These are phyloP conservation scores for Bruguiera sexangula DNA, from an alignment of 345 rosid genomes.

Conservation along the genomic window DNA sequence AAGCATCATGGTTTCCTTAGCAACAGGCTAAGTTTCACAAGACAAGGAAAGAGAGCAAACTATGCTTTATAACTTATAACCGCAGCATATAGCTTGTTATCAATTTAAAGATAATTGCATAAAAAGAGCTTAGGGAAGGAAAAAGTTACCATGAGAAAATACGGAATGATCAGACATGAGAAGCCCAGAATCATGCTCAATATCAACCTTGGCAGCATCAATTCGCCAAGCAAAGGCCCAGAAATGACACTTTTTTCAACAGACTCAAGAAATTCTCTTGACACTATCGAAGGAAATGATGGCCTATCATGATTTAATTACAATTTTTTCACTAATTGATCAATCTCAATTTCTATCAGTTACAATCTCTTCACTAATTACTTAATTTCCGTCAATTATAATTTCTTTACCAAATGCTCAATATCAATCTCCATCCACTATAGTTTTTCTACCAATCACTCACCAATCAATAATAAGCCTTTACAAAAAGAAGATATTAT, in stretches of 20 bases:
- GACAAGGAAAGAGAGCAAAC: background rate
- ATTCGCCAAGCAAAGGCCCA: conserved; percentile 61
- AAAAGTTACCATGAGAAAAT: conserved; percentile 29
- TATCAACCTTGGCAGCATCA: conserved; percentile 64
- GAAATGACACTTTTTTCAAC: conserved; percentile 53
- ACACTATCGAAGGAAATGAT: conserved; percentile 15
- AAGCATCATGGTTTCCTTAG: too few relatives aligned
- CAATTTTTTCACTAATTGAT: too few relatives aligned
- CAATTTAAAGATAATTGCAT: conserved; percentile 19
- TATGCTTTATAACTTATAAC: conserved; percentile 36
- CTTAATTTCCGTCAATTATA: too few relatives aligned
- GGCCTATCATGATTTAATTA: too few relatives aligned
- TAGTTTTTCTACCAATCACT: too few relatives aligned
- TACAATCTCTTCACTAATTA: conserved; percentile 1
- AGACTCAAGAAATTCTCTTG: conserved; percentile 58
- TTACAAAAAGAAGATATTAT: too few relatives aligned
- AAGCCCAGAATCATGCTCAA: conserved; percentile 45
- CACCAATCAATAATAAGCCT: too few relatives aligned
- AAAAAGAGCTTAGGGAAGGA: background rate
- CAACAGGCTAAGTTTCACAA: too few relatives aligned
- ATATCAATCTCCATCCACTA: too few relatives aligned
- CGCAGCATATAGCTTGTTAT: background rate
- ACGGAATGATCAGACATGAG: conserved; percentile 82
- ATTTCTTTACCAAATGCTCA: too few relatives aligned
- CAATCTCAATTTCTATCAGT: too few relatives aligned